Evolutionary conservation across 1,284 basidiomycete species (phyloP).

Genomic region (Irpex rosettiformis): DNA sequence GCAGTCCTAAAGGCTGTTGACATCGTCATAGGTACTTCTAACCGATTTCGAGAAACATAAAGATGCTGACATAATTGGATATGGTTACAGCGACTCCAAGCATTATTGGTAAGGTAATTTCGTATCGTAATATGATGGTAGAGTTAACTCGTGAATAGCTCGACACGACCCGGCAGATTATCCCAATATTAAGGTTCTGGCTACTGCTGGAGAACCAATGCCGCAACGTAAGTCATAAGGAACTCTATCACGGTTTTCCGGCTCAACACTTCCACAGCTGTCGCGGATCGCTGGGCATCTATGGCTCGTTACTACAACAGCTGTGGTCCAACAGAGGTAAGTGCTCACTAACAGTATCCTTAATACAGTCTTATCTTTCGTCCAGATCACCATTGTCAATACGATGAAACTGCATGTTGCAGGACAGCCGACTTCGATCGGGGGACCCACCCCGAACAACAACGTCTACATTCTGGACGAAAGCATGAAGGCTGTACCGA

Average conservation of each 20-base stretch:
- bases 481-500: slow-evolving; percentile 44
- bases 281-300: slow-evolving; percentile 51
- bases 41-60: neutral
- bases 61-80: slow-evolving; percentile 25
- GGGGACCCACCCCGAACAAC: slow-evolving; percentile 57
- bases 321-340: slow-evolving; percentile 48
- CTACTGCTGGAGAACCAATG: slow-evolving; percentile 60
- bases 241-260: neutral
- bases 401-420: slow-evolving; percentile 48
- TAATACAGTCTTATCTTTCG: neutral
- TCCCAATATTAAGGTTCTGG: slow-evolving; percentile 53
- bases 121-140: neutral
- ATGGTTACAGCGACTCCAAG: slow-evolving; percentile 25
- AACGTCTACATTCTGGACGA: slow-evolving; percentile 56
- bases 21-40: slow-evolving; percentile 46
- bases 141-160: slow-evolving; percentile 18
- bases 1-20: slow-evolving; percentile 54
- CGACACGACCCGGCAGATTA: slow-evolving; percentile 53
- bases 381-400: slow-evolving; percentile 56
- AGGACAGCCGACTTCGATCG: slow-evolving; percentile 44
- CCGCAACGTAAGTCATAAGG: slow-evolving; percentile 39
- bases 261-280: slow-evolving; percentile 29
- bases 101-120: slow-evolving; percentile 37
- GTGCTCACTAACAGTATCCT: slow-evolving; percentile 14
- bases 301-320: slow-evolving; percentile 41